These are phyloP conservation scores for Musa schizocarpa DNA, from an alignment of 176 grass and related monocot species.

Conservation along the genomic window DNA sequence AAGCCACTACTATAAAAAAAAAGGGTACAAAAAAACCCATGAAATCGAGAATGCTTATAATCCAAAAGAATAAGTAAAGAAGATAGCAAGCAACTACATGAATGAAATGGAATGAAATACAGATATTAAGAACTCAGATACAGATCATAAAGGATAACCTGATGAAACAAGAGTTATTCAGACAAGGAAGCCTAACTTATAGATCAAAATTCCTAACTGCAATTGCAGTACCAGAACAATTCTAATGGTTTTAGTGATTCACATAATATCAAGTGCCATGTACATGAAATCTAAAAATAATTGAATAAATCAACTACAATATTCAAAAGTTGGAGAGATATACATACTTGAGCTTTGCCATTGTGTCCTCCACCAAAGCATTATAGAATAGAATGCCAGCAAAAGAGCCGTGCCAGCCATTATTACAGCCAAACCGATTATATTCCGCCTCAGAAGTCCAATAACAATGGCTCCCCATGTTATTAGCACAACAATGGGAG, in stretches of 20 bases:
- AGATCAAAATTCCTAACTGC: background rate
- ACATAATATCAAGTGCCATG: background rate
- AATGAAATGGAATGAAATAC: background rate
- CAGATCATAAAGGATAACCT: background rate
- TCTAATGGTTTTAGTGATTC: too few species aligned
- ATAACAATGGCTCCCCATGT: slow-evolving; percentile 80
- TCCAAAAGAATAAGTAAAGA: too few species aligned
- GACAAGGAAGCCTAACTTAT: background rate
- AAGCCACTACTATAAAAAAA: background rate
- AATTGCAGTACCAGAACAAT: background rate
- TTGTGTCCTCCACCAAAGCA: slow-evolving; percentile 99
- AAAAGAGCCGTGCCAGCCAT: slow-evolving; percentile 87
- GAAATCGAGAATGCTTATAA: too few species aligned
- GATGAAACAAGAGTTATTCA: background rate
- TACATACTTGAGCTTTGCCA: slow-evolving; percentile 99
- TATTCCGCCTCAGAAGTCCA: slow-evolving; percentile 73
- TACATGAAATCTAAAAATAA: background rate
- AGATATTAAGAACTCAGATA: background rate
- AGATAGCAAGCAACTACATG: background rate
- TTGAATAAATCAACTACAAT: slow-evolving; percentile 8
- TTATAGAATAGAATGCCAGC: slow-evolving; percentile 97
- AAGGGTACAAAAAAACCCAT: background rate
- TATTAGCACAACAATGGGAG: slow-evolving; percentile 59
- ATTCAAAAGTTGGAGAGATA: slow-evolving; percentile 22
- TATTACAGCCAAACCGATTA: slow-evolving; percentile 96